These are phyloP conservation scores for Cryptococcus depauperatus DNA, from an alignment of 1,284 basidiomycete species.

Conservation along the genomic window DNA sequence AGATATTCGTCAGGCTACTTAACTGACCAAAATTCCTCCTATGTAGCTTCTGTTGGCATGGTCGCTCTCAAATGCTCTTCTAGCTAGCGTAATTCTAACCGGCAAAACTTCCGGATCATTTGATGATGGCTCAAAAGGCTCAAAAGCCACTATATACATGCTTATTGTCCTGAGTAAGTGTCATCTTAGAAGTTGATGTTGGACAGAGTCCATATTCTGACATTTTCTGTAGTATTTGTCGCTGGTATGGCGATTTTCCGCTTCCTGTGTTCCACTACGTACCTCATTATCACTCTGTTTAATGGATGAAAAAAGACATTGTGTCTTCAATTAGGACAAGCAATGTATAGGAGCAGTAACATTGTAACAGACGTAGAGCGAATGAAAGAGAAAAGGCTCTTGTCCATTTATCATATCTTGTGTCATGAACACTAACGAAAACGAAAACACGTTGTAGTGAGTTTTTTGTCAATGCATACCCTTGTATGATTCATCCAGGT, in stretches of 20 bases:
- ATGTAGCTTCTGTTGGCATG: slow-evolving; percentile 38
- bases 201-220: background rate
- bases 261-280: slow-evolving; percentile 57
- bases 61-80: slow-evolving; percentile 53
- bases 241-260: slow-evolving; percentile 48
- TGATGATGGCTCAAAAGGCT: slow-evolving; percentile 44
- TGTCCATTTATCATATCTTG: no score
- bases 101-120: slow-evolving; percentile 61
- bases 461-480: no score
- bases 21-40: no score
- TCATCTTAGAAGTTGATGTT: slow-evolving; percentile 20
- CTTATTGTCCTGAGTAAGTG: slow-evolving; percentile 35
- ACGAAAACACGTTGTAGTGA: no score
- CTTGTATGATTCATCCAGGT: no score
- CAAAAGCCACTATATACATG: slow-evolving; percentile 48
- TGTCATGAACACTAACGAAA: no score
- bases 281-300: slow-evolving; percentile 57
- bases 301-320: no score
- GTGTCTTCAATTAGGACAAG: no score
- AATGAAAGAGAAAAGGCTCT: no score
- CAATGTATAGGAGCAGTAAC: no score
- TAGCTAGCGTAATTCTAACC: slow-evolving; percentile 77
- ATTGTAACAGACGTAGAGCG: no score
- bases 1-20: no score
- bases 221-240: slow-evolving; percentile 37